A percentile compares a stretch with the other conserved stretches of the same genome.
phyloP scores from a whole-genome alignment of 129 eudicot genomes.

The Calendula officinalis region DNA sequence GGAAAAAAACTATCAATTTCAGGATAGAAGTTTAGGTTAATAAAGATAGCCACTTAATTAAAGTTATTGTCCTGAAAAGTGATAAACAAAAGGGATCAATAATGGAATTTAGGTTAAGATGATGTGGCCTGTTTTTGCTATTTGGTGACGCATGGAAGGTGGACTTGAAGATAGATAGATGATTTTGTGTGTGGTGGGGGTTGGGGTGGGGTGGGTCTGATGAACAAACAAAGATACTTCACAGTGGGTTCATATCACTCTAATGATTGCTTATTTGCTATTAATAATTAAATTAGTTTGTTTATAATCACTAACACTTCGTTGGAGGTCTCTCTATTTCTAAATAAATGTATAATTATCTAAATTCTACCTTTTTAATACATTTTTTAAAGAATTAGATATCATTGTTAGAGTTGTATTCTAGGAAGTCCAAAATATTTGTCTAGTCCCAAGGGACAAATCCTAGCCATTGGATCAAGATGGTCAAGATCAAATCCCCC shows the following conservation, averaged over 20 bases:
- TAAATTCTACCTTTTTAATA: too few species aligned
- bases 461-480: too few species aligned
- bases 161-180: slow-evolving; percentile 15
- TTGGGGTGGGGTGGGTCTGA: not conserved
- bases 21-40: not conserved
- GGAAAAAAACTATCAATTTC: too few species aligned
- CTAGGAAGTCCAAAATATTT: too few species aligned
- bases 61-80: slow-evolving; percentile 21
- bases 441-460: too few species aligned
- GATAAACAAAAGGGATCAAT: slow-evolving; percentile 9
- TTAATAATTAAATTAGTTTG: slow-evolving; percentile 5
- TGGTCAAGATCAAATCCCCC: too few species aligned
- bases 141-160: slow-evolving; percentile 16
- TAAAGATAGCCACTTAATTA: slow-evolving; percentile 6
- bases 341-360: too few species aligned
- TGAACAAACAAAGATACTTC: slow-evolving; percentile 12
- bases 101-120: slow-evolving; percentile 13
- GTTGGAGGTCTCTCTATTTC: too few species aligned
- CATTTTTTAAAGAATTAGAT: too few species aligned
- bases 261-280: slow-evolving; percentile 29
- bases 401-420: too few species aligned
- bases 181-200: not conserved
- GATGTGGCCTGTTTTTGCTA: not conserved
- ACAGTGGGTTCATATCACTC: slow-evolving; percentile 28
- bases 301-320: slow-evolving; percentile 1